Conservation (phyloP, 257 asterid species). For the Solanum ossicruentum region DNA sequence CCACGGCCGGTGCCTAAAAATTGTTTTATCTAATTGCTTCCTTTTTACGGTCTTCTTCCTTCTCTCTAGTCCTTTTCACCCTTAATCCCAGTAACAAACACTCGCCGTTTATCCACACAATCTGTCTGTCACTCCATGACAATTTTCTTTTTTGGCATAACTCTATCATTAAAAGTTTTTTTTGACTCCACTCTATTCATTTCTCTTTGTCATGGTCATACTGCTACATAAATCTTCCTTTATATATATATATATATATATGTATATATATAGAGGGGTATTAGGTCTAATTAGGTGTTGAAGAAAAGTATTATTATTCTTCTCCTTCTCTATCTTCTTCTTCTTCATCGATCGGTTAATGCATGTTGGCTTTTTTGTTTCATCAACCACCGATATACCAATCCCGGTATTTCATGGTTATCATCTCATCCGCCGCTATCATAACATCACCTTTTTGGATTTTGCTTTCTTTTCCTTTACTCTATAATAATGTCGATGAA, state of each 20-base stretch:
- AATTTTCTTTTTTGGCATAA: not conserved
- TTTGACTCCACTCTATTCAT: not conserved
- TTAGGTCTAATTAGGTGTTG: not conserved
- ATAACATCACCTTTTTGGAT: not conserved
- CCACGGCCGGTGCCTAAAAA: not conserved
- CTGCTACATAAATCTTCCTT: not conserved
- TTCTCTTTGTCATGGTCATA: not conserved
- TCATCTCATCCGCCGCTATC: not conserved
- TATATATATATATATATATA: not conserved
- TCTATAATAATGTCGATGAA: slow-evolving; percentile 27
- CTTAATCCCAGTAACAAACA: not conserved
- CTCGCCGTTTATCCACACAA: not conserved
- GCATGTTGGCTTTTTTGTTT: slow-evolving; percentile 14
- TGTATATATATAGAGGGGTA: not conserved
- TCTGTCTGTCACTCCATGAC: not conserved
- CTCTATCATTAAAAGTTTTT: not conserved
- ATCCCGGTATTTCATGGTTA: not conserved
- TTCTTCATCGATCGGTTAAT: not conserved
- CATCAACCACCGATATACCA: not conserved
- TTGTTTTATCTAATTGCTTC: not conserved
- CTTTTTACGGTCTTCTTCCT: not conserved
- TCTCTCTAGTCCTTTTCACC: not conserved
- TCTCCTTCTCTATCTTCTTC: too few species aligned
- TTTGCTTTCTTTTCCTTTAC: not conserved
- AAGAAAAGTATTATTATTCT: not conserved